Evolutionary conservation across 768 basidiomycete species (phyloP).

Genomic region (Termitomyces sp.): DNA sequence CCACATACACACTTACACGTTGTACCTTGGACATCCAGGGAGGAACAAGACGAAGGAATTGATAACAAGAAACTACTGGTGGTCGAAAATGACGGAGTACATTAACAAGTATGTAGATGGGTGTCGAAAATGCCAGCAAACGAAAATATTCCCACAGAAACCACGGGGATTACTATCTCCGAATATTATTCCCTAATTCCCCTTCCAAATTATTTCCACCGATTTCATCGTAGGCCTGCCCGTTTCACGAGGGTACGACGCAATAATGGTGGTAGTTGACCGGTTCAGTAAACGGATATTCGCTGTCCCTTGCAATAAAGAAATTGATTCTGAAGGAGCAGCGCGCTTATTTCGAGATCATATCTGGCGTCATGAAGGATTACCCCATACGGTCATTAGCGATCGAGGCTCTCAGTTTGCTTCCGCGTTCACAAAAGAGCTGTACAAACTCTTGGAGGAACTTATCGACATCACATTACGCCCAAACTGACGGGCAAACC

Average conservation of each 20-base stretch:
- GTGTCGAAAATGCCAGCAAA: neutral
- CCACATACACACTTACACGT: too few species aligned
- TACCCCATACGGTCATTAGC: conserved; percentile 8
- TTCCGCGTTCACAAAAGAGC: conserved; percentile 1
- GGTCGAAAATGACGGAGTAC: too few species aligned
- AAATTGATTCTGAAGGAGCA: neutral
- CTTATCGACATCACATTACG: neutral
- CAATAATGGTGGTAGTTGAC: neutral
- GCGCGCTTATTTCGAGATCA: conserved; percentile 3
- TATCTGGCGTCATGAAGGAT: conserved; percentile 1
- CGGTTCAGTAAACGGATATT: neutral
- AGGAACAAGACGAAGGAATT: neutral
- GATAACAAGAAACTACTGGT: neutral
- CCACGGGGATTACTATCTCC: neutral
- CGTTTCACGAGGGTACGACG: neutral
- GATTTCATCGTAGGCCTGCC: too few species aligned
- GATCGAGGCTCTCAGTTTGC: conserved; percentile 18
- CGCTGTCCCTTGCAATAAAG: neutral
- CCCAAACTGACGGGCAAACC: conserved; percentile 6
- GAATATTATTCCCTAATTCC: too few species aligned
- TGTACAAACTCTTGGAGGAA: neutral
- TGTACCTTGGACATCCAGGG: neutral
- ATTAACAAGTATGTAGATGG: too few species aligned
- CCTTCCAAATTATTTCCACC: too few species aligned
- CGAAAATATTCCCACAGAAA: neutral